Conservation (phyloP, 2,329 filamentous ascomycete species). For the Acrocalymma vagum region DNA sequence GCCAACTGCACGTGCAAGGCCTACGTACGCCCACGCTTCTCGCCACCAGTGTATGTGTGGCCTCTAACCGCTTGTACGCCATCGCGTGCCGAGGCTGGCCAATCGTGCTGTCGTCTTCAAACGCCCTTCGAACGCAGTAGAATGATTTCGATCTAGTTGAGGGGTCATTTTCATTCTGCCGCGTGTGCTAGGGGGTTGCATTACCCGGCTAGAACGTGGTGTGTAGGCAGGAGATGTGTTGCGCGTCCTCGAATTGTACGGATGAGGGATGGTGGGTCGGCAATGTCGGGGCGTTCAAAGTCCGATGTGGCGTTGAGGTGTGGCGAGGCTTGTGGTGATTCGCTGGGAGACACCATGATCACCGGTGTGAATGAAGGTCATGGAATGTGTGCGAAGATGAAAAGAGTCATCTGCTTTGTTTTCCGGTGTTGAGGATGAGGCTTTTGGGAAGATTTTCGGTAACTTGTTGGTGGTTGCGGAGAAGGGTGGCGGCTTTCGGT, state of each 20-base stretch:
- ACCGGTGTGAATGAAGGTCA: too few species aligned
- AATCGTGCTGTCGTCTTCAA: constrained; percentile 21
- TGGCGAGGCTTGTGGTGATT: constrained; percentile 7
- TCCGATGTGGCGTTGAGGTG: constrained; percentile 34
- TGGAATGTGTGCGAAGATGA: too few species aligned
- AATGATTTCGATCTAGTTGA: constrained; percentile 33
- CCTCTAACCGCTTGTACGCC: constrained; percentile 4
- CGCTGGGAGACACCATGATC: too few species aligned
- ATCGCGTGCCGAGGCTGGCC: constrained; percentile 13
- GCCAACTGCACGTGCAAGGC: constrained; percentile 35
- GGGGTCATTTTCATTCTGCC: constrained; percentile 23
- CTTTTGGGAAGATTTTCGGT: too few species aligned
- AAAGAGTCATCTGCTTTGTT: too few species aligned
- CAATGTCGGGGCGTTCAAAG: constrained; percentile 20
- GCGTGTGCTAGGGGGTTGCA: constrained; percentile 22
- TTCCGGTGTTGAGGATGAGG: too few species aligned
- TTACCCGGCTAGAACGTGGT: constrained; percentile 19
- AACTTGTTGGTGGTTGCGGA: too few species aligned
- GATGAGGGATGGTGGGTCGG: constrained; percentile 16
- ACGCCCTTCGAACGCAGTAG: constrained; percentile 18
- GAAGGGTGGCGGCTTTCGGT: too few species aligned
- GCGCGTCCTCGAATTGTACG: constrained; percentile 28
- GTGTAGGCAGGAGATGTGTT: constrained; percentile 32
- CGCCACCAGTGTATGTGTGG: constrained; percentile 30
- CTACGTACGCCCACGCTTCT: constrained; percentile 35